phyloP scores from a whole-genome alignment of 2,329 filamentous ascomycete species.

The Clarireedia paspali region DNA sequence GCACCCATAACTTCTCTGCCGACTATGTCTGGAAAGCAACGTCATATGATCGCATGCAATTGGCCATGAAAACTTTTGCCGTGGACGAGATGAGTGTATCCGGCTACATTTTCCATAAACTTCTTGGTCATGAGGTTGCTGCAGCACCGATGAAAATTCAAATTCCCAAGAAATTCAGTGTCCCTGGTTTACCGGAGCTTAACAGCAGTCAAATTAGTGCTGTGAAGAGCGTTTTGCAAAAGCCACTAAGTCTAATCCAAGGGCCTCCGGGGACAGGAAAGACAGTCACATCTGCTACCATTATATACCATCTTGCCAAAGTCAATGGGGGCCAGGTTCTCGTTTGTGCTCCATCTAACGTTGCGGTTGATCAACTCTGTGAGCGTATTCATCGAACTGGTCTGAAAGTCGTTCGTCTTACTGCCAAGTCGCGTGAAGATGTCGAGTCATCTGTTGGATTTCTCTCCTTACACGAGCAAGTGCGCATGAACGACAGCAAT shows the following conservation, averaged over 20 bases:
- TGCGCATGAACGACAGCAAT: conserved; percentile 95
- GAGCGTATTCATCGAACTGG: conserved; percentile 93
- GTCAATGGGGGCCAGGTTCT: conserved; percentile 91
- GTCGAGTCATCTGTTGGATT: conserved; percentile 98
- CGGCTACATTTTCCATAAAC: conserved; percentile 95
- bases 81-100: conserved; percentile 98
- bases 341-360: conserved; percentile 95
- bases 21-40: conserved; percentile 99
- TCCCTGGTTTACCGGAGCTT: conserved; percentile 85
- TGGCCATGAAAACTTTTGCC: conserved; percentile 98
- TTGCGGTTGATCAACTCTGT: conserved; percentile 95
- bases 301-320: conserved; percentile 96
- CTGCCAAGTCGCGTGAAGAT: conserved; percentile 97
- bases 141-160: conserved; percentile 92
- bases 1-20: conserved; percentile 94
- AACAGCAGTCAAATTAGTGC: conserved; percentile 95
- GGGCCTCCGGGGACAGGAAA: conserved; percentile 96
- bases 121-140: conserved; percentile 91
- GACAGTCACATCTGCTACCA: conserved; percentile 96
- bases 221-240: conserved; percentile 90
- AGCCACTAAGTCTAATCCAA: conserved; percentile 91
- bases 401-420: conserved; percentile 92
- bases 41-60: conserved; percentile 98
- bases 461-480: conserved; percentile 90
- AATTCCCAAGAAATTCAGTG: conserved; percentile 94